Conservation (phyloP, 192 early-diverging fungal species). For the Podila epigama region DNA sequence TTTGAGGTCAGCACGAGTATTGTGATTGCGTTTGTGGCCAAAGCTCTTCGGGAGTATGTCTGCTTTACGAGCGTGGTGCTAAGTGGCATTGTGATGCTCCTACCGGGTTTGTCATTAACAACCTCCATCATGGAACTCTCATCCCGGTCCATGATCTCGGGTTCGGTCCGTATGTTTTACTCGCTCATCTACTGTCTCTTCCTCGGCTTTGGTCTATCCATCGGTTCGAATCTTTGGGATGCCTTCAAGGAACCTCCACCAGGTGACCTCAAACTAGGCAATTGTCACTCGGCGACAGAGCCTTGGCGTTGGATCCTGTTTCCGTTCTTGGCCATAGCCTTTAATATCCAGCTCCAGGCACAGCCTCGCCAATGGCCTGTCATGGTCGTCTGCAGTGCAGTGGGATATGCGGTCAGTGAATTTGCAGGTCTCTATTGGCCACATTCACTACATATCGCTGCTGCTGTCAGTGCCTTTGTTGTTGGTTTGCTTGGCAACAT, state of each 20-base stretch:
- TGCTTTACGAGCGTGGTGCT: constrained; percentile 71
- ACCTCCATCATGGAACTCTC: constrained; percentile 90
- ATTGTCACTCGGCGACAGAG: constrained; percentile 41
- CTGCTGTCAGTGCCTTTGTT: constrained; percentile 51
- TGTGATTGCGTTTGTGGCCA: constrained; percentile 67
- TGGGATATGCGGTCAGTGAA: constrained; percentile 43
- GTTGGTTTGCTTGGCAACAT: constrained; percentile 51
- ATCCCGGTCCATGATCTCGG: constrained; percentile 85
- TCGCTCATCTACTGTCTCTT: constrained; percentile 84
- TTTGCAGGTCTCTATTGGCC: constrained; percentile 34
- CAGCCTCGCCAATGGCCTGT: constrained; percentile 45
- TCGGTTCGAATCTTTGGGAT: constrained; percentile 56
- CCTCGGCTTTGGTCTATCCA: constrained; percentile 77
- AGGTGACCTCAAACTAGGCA: constrained; percentile 40
- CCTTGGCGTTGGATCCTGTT: constrained; percentile 48
- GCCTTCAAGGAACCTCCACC: constrained; percentile 41
- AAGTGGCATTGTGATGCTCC: constrained; percentile 64
- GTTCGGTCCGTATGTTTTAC: constrained; percentile 82
- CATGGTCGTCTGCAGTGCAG: constrained; percentile 44
- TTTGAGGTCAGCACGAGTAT: constrained; percentile 77
- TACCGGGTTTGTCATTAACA: constrained; percentile 83
- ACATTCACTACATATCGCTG: constrained; percentile 42
- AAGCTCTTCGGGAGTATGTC: constrained; percentile 65
- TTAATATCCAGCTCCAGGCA: constrained; percentile 40
- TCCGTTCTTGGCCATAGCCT: constrained; percentile 34